Percentiles rank a stretch among this genome's conserved stretches.
Conservation (phyloP, 805 yeast genomes). For the Saturnispora diversa region DNA sequence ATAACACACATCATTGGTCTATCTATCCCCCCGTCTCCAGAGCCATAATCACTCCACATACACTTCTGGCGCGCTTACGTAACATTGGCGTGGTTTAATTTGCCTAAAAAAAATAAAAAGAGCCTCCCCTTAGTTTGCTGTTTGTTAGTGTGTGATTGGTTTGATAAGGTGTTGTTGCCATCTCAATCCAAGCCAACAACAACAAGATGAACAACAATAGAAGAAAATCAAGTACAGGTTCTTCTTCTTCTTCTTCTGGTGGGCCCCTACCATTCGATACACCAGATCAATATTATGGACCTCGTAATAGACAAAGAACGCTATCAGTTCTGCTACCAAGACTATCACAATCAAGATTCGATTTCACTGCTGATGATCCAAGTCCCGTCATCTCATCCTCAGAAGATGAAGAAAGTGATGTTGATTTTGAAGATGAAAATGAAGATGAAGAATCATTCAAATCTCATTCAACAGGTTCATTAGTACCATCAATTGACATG, state of each 20-base stretch:
- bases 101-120: too few species aligned
- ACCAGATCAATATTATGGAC: constrained; percentile 10
- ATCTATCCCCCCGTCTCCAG: too few species aligned
- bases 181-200: too few species aligned
- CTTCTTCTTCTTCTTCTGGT: too few species aligned
- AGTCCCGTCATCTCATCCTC: constrained; percentile 16
- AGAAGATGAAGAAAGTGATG: constrained; percentile 11
- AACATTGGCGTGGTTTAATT: too few species aligned
- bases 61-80: too few species aligned
- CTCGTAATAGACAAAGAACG: constrained; percentile 3
- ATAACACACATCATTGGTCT: too few species aligned
- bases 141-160: too few species aligned
- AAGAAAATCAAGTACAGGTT: constrained; percentile 3
- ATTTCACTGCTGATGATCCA: constrained; percentile 7
- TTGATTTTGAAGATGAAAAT: constrained; percentile 11
- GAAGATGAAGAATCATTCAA: constrained; percentile 7
- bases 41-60: too few species aligned
- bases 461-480: constrained; percentile 15
- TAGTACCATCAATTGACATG: constrained; percentile 6
- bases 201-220: constrained; percentile 1
- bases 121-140: too few species aligned
- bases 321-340: constrained; percentile 11
- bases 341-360: neutral
- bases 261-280: constrained; percentile 5
- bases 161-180: too few species aligned